Base-by-base conservation (phyloP, 2,329 filamentous ascomycete genomes). In the Sporothrix schenckii region DNA sequence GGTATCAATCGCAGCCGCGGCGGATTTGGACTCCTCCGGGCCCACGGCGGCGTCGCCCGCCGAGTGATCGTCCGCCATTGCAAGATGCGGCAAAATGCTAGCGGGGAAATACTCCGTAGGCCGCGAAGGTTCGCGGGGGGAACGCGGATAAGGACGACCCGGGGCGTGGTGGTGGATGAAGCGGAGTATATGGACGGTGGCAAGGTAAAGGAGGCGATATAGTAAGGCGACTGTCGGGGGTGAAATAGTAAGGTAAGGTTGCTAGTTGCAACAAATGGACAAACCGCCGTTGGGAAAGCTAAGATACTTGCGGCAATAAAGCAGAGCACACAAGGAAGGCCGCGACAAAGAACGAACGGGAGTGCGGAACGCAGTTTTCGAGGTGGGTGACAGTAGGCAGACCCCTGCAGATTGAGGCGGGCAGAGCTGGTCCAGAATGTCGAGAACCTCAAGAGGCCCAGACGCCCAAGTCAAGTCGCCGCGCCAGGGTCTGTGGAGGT, bases 21-120 rank as follows among this genome's bases (percentile, higher is more conserved):
- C 54, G 19, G 67, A 4, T 6, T 21, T 34, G 44, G 67, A 34
- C 6, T 14, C 67, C 16, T 53, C n/a, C 16, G 39, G 14, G 27
- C 54, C 67, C 68, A 24, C 47, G 24, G 54, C 47, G n/a, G 24
- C 47, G 13, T 54, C 56, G 47, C 54, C 68, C 47, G 39, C 56
- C 21, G 47, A 30, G 14, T n/a, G 56, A 39, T 34, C 30, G 11
- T 69, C 68, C 13, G 68, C 68, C 68, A 69, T 69, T 21, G 68
- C n/a, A 41, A 47, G n/a, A 9, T 21, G n/a, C 27, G 41, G 34
- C 41, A 49, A 56, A n/a, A n/a, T 56, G 21, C 39, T 24, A 21
- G 19, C n/a, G 52, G 21, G 24, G 11, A 19, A 16, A 39, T 16
- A n/a, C 19, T 14, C 10, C 52, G 52, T 14, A 4, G 14, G 41